Percentiles rank a stretch among this genome's conserved stretches.
Conservation (phyloP, 495 filamentous ascomycete genomes). For the Talaromyces thailandensis region DNA sequence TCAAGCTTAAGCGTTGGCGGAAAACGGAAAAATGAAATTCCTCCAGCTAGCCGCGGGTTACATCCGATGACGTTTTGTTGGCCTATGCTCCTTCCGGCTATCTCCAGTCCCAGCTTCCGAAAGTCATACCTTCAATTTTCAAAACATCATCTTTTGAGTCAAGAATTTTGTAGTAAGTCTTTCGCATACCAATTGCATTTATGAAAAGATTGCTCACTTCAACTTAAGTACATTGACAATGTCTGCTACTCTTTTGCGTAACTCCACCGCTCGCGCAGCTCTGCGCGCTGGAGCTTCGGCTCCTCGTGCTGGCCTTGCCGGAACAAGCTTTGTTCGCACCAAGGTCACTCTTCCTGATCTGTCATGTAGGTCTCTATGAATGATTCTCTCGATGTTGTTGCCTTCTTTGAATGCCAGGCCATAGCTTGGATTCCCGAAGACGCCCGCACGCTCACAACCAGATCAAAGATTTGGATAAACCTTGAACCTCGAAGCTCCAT, state of each 20-base stretch:
- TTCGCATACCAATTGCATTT: background rate
- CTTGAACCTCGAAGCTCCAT: background rate
- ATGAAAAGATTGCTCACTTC: background rate
- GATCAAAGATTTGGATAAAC: background rate
- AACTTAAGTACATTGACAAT: constrained; percentile 19
- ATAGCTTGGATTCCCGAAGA: background rate
- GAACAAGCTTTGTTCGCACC: constrained; percentile 66
- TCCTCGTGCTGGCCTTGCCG: constrained; percentile 49
- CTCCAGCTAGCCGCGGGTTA: background rate
- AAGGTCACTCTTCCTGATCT: constrained; percentile 94
- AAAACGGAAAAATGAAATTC: background rate
- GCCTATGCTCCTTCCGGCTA: background rate
- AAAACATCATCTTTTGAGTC: background rate
- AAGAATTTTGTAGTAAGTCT: background rate
- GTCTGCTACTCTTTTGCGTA: constrained; percentile 47
- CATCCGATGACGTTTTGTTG: constrained; percentile 5
- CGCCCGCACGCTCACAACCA: background rate
- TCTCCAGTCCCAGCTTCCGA: background rate
- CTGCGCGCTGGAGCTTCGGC: constrained; percentile 44
- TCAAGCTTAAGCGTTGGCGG: background rate
- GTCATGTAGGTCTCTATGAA: constrained; percentile 53
- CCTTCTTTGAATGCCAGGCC: background rate
- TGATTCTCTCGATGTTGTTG: background rate
- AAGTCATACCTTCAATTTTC: background rate
- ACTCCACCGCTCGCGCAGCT: constrained; percentile 40